These are phyloP conservation scores for Puccinia triticina DNA, from an alignment of 1,284 basidiomycete genomes.

Conservation along the genomic window DNA sequence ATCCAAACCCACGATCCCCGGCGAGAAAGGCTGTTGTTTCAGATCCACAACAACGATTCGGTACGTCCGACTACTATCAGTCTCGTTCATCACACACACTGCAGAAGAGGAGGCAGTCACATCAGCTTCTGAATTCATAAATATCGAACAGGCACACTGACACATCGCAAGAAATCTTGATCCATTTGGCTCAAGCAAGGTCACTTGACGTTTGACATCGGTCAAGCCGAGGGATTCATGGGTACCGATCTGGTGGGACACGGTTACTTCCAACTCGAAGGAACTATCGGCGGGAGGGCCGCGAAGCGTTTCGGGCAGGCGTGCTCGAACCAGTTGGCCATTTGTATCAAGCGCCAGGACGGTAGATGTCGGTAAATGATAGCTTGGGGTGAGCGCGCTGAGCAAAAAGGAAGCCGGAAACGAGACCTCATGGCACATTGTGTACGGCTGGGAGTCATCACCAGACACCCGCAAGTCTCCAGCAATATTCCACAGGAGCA, in stretches of 20 bases:
- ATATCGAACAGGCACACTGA: background rate
- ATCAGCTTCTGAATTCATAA: background rate
- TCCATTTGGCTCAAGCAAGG: background rate
- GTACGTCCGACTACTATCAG: conserved; percentile 2
- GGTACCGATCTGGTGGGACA: background rate
- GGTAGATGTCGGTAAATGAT: background rate
- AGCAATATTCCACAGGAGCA: conserved; percentile 24
- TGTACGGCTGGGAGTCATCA: background rate
- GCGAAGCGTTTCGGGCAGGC: background rate
- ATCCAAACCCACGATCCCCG: conserved; percentile 43
- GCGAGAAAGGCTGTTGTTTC: conserved; percentile 32
- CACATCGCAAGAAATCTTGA: conserved; percentile 30
- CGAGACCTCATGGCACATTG: background rate
- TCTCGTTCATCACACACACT: conserved; percentile 23
- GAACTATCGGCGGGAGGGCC: background rate
- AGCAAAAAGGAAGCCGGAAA: background rate
- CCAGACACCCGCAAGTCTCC: background rate
- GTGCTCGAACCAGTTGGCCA: conserved; percentile 16
- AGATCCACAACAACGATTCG: conserved; percentile 25
- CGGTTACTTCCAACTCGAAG: background rate
- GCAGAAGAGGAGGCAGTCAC: background rate
- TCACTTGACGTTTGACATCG: background rate
- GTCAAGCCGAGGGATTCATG: background rate
- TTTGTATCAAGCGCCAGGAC: conserved; percentile 31
- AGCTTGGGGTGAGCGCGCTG: background rate